These are phyloP conservation scores for Picea glauca DNA, from an alignment of 75 land plant genomes.

Conservation along the genomic window DNA sequence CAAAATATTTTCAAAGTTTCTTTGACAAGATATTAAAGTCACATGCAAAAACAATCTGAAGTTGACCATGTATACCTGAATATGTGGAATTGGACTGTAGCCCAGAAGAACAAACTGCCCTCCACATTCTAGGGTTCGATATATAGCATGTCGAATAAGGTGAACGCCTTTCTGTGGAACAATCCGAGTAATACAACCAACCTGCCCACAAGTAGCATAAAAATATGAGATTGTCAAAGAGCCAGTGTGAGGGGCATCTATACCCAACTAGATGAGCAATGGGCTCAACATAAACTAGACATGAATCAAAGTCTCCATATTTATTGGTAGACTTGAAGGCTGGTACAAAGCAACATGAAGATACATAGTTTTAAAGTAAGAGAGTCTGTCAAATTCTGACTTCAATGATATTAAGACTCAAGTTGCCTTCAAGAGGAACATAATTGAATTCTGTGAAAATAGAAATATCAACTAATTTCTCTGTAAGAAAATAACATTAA, in stretches of 20 bases:
- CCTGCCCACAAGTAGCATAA: slow-evolving; percentile 34
- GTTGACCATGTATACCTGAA: slow-evolving; percentile 59
- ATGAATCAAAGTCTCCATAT: neutral
- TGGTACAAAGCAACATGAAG: no score
- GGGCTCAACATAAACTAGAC: neutral
- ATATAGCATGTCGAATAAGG: slow-evolving; percentile 92
- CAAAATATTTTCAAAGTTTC: neutral
- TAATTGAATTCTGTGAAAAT: no score
- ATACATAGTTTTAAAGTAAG: no score
- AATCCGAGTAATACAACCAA: slow-evolving; percentile 84
- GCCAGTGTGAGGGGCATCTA: neutral
- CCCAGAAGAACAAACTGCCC: slow-evolving; percentile 95
- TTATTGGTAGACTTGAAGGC: no score
- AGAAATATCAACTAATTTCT: no score
- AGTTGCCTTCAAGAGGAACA: no score
- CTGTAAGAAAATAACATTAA: no score
- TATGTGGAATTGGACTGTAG: slow-evolving; percentile 86
- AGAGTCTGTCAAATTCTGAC: no score
- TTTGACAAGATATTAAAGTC: neutral
- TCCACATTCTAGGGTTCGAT: slow-evolving; percentile 77
- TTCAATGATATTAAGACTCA: no score
- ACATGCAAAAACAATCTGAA: neutral
- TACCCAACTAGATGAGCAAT: neutral
- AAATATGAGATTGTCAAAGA: neutral
- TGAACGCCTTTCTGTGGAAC: slow-evolving; percentile 97